Base-by-base conservation (phyloP, 2,329 filamentous ascomycete species). In the Fusarium scirpi region DNA sequence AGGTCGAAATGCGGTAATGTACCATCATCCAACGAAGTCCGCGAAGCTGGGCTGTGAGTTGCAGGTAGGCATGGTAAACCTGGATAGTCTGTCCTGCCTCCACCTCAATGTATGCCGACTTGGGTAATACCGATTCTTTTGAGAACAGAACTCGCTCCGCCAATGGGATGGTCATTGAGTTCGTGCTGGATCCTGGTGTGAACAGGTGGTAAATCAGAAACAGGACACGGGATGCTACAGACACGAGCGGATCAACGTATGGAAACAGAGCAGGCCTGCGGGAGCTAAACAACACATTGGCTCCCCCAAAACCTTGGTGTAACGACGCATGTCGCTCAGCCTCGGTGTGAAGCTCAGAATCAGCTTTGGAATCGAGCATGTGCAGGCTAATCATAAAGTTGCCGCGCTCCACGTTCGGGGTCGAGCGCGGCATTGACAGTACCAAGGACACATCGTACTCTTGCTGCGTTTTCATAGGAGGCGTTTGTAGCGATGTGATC, bases 321-420 rank as follows among this genome's bases (percentile, higher is more conserved):
- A 69, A 59, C 29, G 72, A 69, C 32, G 79, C 77, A 53, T 79
- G 77, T 30, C 63, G 64, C 52, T 73, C 74, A 3, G 80, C 78
- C 49, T 72, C 73, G 11, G 66, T 62, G 16, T 69, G 71, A 18
- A 80, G 58, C 15, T 62, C 55, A 27, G 60, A 51, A 44, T 73
- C 72, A 41, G 67, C 72, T 40, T 80, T 79, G 25, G 82, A 81
- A 27, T 85, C 85, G 52, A 92, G 85, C 54, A 97, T 87, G 65
- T 89, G 87, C 18, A 97, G 82, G 48, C 92, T 91, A 20, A 98
- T 83, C 96, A 99, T 99, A 84, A 98, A 98, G 82, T 98, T 98
- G 29, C 96, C 96, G 16, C 88, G 87, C 4, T 87, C 87, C 24
- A 92, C 81, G 76, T 99, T 99, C 3, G 85, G 81, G 0, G 89